A percentile compares a stretch with the other conserved stretches of the same genome.
phyloP scores from a whole-genome alignment of 2,329 filamentous ascomycete species.

The Lachnellula suecica region DNA sequence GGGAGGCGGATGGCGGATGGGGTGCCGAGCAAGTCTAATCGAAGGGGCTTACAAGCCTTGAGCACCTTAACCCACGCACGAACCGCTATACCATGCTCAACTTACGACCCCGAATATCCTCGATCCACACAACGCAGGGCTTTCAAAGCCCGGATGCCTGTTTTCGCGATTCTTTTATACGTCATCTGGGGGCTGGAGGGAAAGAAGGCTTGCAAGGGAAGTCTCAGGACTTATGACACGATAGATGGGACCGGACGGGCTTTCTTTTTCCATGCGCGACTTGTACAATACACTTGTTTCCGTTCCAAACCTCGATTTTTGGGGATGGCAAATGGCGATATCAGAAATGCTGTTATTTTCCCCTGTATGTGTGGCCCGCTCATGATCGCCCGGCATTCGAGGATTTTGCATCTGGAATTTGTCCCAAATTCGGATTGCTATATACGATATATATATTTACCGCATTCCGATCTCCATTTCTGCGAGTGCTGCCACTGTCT shows the following conservation, averaged over 20 bases:
- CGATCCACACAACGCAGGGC: background rate
- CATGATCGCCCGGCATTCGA: no score
- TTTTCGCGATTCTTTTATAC: background rate
- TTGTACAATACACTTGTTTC: background rate
- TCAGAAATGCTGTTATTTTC: background rate
- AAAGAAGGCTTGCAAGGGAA: background rate
- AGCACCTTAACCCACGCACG: background rate
- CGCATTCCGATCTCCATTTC: no score
- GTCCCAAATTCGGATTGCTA: no score
- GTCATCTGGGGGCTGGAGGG: background rate
- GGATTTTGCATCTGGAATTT: no score
- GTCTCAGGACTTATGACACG: background rate
- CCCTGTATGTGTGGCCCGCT: no score
- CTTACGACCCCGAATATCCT: conserved; percentile 39
- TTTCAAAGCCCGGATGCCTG: background rate
- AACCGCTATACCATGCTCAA: background rate
- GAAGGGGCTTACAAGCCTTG: background rate
- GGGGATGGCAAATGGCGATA: background rate
- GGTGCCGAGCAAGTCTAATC: conserved; percentile 26
- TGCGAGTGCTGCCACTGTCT: no score
- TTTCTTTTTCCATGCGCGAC: background rate
- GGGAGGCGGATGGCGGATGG: conserved; percentile 25
- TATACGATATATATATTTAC: no score
- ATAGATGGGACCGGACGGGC: background rate
- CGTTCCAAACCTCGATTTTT: background rate